These are phyloP conservation scores for Trypanosoma boissoni DNA, from an alignment of 208 protist species.

Conservation along the genomic window DNA sequence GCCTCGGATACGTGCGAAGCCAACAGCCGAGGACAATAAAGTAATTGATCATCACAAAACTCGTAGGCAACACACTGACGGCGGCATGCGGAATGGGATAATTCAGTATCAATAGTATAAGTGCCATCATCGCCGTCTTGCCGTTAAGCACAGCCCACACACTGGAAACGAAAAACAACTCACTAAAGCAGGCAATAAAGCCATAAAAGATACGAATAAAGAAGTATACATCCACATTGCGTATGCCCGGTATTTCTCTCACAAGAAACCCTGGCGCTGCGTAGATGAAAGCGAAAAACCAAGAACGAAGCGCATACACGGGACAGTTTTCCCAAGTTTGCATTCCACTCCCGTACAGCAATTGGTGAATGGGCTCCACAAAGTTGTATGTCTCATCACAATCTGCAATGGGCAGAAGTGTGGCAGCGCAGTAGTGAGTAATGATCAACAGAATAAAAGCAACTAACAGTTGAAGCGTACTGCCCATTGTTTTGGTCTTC, in stretches of 20 bases:
- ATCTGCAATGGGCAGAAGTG: conserved; percentile 83
- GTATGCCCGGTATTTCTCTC: conserved; percentile 16
- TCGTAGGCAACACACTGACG: conserved; percentile 74
- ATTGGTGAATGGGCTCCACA: conserved; percentile 94
- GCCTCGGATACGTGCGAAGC: conserved; percentile 35
- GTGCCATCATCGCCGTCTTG: conserved; percentile 36
- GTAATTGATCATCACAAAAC: conserved; percentile 86
- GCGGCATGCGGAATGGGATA: conserved; percentile 72
- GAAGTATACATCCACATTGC: conserved; percentile 59
- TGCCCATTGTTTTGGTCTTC: too few relatives aligned
- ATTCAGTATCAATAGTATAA: conserved; percentile 57
- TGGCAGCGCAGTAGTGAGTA: conserved; percentile 51
- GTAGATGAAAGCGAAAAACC: conserved; percentile 87
- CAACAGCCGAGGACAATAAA: conserved; percentile 60
- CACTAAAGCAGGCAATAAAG: conserved; percentile 30
- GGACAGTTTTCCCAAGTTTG: conserved; percentile 97
- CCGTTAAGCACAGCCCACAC: conserved; percentile 47
- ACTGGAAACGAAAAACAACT: conserved; percentile 62
- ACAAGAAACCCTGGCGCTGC: conserved; percentile 40
- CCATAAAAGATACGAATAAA: conserved; percentile 61
- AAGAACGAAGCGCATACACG: conserved; percentile 89
- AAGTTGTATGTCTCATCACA: conserved; percentile 98
- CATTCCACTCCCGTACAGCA: conserved; percentile 91
- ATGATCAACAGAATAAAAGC: conserved; percentile 29
- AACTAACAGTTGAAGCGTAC: neutral